Evolutionary conservation across 352 stramenopile species (phyloP).

Genomic region (Globisporangium barbulae): DNA sequence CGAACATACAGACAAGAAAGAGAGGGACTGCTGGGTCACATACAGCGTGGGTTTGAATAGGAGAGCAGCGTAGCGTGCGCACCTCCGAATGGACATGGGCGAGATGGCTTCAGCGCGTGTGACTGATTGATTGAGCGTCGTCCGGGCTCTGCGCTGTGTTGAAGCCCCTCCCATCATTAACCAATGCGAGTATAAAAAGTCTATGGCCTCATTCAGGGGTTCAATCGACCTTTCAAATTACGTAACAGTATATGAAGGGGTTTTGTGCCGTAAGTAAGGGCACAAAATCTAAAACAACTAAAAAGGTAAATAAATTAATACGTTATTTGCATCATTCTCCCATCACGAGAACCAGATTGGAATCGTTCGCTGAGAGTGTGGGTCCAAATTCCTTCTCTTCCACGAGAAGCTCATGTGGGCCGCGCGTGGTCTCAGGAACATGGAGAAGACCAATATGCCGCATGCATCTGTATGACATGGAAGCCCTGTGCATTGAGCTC

Average conservation of each 20-base stretch:
- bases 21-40: too few relatives aligned
- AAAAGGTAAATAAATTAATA: not conserved
- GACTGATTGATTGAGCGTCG: not conserved
- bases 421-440: too few relatives aligned
- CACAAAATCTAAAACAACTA: not conserved
- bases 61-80: not conserved
- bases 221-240: not conserved
- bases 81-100: not conserved
- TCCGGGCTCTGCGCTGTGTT: not conserved
- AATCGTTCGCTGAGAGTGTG: not conserved
- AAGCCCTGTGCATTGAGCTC: too few relatives aligned
- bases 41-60: not conserved
- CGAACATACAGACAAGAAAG: not conserved
- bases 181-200: conserved; percentile 11
- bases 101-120: not conserved
- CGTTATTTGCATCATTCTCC: not conserved
- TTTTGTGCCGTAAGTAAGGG: not conserved
- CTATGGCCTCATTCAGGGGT: not conserved
- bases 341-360: not conserved
- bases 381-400: not conserved
- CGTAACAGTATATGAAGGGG: too few relatives aligned
- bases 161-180: conserved; percentile 3
- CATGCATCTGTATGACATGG: too few relatives aligned
- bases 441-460: too few relatives aligned
- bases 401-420: not conserved